Conservation (phyloP, 208 protist species). For the Leishmania amazonensis region DNA sequence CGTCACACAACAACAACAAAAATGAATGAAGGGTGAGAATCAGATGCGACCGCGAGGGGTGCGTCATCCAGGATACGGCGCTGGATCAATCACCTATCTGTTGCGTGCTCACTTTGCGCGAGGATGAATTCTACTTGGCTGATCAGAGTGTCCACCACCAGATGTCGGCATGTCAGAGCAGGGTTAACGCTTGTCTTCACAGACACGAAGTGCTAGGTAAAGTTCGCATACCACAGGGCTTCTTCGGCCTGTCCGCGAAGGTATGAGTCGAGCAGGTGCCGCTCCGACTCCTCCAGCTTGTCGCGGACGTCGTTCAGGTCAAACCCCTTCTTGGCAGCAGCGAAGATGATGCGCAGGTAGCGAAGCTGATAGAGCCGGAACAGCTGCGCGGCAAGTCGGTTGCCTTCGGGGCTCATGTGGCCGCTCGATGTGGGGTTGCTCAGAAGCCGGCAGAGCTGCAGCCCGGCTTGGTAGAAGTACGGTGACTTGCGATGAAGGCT, state of each 20-base stretch:
- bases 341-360: constrained; percentile 73
- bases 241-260: constrained; percentile 50
- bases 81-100: not conserved
- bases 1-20: not conserved
- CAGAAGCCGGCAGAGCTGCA: constrained; percentile 55
- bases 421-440: constrained; percentile 43
- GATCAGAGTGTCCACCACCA: not conserved
- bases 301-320: constrained; percentile 73
- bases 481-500: constrained; percentile 67
- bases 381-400: constrained; percentile 72
- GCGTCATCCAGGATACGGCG: not conserved
- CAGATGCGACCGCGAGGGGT: not conserved
- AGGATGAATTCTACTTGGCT: not conserved
- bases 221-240: constrained; percentile 41
- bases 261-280: constrained; percentile 54
- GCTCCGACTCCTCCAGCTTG: constrained; percentile 70
- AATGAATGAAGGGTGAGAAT: not conserved
- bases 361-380: constrained; percentile 75
- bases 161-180: not conserved
- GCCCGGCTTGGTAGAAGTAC: constrained; percentile 70
- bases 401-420: constrained; percentile 51
- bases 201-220: constrained; percentile 12
- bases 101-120: not conserved
- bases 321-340: constrained; percentile 70
- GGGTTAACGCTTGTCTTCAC: not conserved